phyloP scores from a whole-genome alignment of 176 grass and related monocot genomes.

The Lolium perenne region DNA sequence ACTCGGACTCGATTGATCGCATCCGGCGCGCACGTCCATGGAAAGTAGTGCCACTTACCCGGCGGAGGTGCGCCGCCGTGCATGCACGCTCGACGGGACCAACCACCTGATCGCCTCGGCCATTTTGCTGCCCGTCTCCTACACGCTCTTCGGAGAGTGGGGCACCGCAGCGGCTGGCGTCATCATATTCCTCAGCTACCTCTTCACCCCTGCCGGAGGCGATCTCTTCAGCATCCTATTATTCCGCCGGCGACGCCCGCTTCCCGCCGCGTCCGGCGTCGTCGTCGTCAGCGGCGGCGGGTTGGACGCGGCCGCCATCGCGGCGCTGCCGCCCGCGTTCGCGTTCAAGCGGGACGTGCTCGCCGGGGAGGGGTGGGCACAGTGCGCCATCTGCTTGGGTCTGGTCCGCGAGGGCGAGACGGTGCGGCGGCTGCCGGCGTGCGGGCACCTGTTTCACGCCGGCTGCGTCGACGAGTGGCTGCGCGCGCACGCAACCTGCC shows the following conservation, averaged over 20 bases:
- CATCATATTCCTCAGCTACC: neutral
- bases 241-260: neutral
- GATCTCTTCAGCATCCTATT: neutral
- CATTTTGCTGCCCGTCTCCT: neutral
- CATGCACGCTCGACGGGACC: neutral
- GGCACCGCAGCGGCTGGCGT: neutral
- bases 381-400: neutral
- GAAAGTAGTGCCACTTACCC: neutral
- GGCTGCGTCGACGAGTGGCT: constrained; percentile 41
- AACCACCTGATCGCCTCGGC: neutral
- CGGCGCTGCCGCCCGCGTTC: neutral
- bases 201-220: neutral
- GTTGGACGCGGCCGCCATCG: neutral
- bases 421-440: constrained; percentile 6
- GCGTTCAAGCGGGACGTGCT: neutral
- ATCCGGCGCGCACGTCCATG: neutral
- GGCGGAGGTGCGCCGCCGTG: neutral
- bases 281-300: neutral
- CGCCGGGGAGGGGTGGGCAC: neutral
- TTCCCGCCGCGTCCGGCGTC: neutral
- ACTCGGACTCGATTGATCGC: neutral
- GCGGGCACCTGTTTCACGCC: neutral
- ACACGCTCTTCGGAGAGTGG: neutral
- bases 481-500: constrained; percentile 36
- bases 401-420: neutral